Evolutionary conservation across 2,329 filamentous ascomycete species (phyloP), one percentile per base, ranked within the genome.

Genomic region (Chaetomiaceae sp.): DNA sequence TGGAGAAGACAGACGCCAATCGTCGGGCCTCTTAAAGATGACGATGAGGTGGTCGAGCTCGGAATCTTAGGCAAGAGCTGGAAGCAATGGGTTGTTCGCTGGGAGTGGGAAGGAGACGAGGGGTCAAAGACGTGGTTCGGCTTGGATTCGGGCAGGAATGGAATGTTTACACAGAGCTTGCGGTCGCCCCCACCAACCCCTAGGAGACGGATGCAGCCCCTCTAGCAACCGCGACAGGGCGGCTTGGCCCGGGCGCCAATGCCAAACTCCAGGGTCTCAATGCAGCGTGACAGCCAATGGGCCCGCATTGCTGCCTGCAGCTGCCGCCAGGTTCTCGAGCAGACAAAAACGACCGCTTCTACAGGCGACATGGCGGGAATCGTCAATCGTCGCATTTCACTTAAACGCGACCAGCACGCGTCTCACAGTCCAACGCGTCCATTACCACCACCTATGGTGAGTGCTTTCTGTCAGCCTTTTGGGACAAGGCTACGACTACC

Each of bases 141-240:
- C 25, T 12, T 44, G 47, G 39, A 53, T 33, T 50, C 40, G 46
- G 51, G 42, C 48, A 33, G 47, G 54, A 57, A 56, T 63, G 59
- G 54, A 59, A 55, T 63, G 59, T 61, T 63, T 62, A 59, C 59
- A 61, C 42, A 48, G 39, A 47, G 51, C 54, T 50, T 48, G 48
- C 42, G 20, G 14, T 11, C 37, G 14, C n/a, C 58, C 55, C 55
- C 55, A 55, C 51, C 52, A 46, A 20, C 46, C n/a, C 47, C 55
- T 47, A 51, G 53, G 56, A 46, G 53, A 59, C 53, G 42, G 50
- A 47, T 53, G 43, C 22, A 49, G 53, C 53, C 57, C 55, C 57
- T 59, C 59, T 50, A 57, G 59, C 58, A 61, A 60, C 58, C 54
- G 27, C 42, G 48, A 51, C 23, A 20, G 31, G 27, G 47, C 5